Evolutionary conservation across 116 monocot genomes (phyloP).

Genomic region (Trichopus zeylanicus): DNA sequence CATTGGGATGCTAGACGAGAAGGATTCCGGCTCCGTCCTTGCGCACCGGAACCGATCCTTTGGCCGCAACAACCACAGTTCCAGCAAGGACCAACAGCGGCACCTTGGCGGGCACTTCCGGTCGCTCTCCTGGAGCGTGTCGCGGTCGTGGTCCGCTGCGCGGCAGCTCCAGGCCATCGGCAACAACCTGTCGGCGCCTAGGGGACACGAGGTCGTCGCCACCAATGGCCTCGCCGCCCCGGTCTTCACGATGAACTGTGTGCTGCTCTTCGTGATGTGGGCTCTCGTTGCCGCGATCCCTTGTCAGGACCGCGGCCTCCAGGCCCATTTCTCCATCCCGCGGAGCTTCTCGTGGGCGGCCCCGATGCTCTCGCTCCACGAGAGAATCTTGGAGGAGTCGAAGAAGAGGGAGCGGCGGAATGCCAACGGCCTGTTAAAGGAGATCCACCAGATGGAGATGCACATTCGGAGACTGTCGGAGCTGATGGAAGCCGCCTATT

Average conservation of each 20-base stretch:
- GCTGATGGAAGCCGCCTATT: constrained; percentile 16
- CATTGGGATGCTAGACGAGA: constrained; percentile 42
- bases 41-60: constrained; percentile 21
- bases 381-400: constrained; percentile 51
- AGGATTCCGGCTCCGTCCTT: constrained; percentile 24
- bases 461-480: constrained; percentile 13
- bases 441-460: constrained; percentile 34
- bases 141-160: constrained; percentile 56
- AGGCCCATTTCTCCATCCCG: constrained; percentile 44
- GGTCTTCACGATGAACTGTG: constrained; percentile 51
- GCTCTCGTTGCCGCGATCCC: constrained; percentile 76
- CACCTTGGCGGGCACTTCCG: constrained; percentile 19
- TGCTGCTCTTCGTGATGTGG: constrained; percentile 63
- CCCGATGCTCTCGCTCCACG: constrained; percentile 33
- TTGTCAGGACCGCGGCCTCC: constrained; percentile 68
- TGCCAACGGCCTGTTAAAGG: constrained; percentile 46
- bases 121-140: constrained; percentile 60
- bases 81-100: not conserved
- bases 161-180: constrained; percentile 59
- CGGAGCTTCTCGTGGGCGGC: constrained; percentile 41
- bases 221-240: constrained; percentile 38
- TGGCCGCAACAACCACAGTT: not conserved
- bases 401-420: constrained; percentile 54
- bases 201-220: constrained; percentile 33
- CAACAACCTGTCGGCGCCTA: constrained; percentile 37